Percentiles rank a stretch among this genome's conserved stretches.
These are phyloP conservation scores for Botrytis pseudocinerea DNA, from an alignment of 2,329 filamentous ascomycete species.

Conservation along the genomic window DNA sequence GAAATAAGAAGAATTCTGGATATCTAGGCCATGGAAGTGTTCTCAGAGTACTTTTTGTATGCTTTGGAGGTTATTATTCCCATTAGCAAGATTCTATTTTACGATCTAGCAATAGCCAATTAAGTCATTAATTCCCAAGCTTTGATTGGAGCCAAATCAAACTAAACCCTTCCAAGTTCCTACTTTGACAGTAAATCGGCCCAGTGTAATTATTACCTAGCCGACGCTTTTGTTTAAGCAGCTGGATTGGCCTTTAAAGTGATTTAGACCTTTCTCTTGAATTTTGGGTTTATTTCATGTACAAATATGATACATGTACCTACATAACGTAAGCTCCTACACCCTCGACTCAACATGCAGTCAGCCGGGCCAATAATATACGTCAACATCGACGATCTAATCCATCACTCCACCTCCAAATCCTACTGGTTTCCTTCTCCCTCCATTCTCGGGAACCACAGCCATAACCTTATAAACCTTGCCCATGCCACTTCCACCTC, in stretches of 20 bases:
- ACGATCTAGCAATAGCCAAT: not conserved
- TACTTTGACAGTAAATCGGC: not conserved
- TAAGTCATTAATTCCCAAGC: not conserved
- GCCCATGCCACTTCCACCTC: slow-evolving; percentile 83
- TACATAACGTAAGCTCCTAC: not conserved
- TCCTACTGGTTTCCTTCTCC: slow-evolving; percentile 76
- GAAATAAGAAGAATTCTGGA: too few species aligned
- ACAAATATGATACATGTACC: not conserved
- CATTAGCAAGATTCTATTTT: too few species aligned
- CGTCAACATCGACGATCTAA: slow-evolving; percentile 42
- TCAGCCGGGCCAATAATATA: not conserved
- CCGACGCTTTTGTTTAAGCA: not conserved
- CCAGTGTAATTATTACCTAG: not conserved
- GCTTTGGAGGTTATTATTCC: too few species aligned
- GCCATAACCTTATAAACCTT: slow-evolving; percentile 92
- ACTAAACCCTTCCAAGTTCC: not conserved
- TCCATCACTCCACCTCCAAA: slow-evolving; percentile 66
- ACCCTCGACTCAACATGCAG: not conserved
- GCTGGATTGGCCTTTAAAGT: not conserved
- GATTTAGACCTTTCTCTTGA: not conserved
- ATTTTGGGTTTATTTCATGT: not conserved
- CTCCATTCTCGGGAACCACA: slow-evolving; percentile 78
- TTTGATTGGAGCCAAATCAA: not conserved
- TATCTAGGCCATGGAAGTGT: too few species aligned
- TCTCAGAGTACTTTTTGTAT: too few species aligned